Evolutionary conservation across 495 filamentous ascomycete species (phyloP), one percentile per base, ranked within the genome.

Genomic region (Neurospora sp.): DNA sequence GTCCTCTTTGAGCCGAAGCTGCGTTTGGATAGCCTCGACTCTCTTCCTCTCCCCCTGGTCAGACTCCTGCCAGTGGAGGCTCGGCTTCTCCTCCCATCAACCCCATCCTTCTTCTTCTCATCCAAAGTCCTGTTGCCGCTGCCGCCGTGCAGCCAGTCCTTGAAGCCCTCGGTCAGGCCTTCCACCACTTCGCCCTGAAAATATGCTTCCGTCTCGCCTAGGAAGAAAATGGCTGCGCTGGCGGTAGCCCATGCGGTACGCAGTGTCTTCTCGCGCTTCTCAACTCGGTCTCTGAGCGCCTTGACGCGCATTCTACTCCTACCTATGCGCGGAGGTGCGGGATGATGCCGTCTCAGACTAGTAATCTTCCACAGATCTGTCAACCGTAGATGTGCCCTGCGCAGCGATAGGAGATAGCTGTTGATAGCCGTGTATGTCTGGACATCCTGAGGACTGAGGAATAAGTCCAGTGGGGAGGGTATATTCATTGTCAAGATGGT

Each of bases 161-260:
- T 82, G 61, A 86, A 92, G 79, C 91, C 92, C 84, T 80, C 84
- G 86, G 92, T 97, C 0, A 92, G 91, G 10, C 89, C 90, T 70
- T 91, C 88, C 20, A 97, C 89, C 2, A 98, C 91, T 79, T 98
- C 94, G 4, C 92, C 93, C 78, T 97, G 94, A 73, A 98, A 90
- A 74, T 96, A 98, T 14, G 88, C 89, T 71, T 93, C 91, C 14
- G 91, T 88, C 74, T 97, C 94, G 1, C 91, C 91, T 4, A 99
- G 84, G 73, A 98, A 91, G 81, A 97, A 97, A 1, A 95, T 85
- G 1, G 93, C 91, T 4, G 93, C 91, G 75, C 91, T 91, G 73
- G 90, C 87, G 3, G 92, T 94, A 4, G 94, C 94, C 95, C 96
- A 99, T 1, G 94, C 86, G 27, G 87, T 91, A 11, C 96, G 85